These are phyloP conservation scores for Cardamine occulta DNA, from an alignment of 345 rosid species.

Conservation along the genomic window DNA sequence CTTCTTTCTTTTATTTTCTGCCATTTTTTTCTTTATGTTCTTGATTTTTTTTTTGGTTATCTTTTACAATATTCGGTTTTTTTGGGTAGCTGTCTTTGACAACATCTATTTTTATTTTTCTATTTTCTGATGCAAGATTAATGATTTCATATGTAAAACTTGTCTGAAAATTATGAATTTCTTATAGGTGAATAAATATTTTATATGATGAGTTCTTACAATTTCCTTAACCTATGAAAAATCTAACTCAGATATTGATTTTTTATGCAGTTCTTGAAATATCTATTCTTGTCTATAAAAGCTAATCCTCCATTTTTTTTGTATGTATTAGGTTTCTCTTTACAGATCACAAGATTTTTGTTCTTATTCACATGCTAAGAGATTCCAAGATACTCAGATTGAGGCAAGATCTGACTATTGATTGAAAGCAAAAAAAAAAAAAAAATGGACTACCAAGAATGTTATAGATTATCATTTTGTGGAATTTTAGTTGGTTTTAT, in stretches of 20 bases:
- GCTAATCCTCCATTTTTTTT: constrained; percentile 8
- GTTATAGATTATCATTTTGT: constrained; percentile 53
- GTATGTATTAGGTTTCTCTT: constrained; percentile 5
- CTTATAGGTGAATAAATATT: too few relatives aligned
- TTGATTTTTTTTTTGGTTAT: not conserved
- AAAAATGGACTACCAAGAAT: constrained; percentile 42
- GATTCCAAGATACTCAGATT: constrained; percentile 16
- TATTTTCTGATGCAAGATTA: not conserved
- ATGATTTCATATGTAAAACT: not conserved
- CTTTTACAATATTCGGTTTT: not conserved
- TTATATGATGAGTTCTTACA: too few relatives aligned
- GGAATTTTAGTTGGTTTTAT: constrained; percentile 64
- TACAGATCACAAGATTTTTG: constrained; percentile 18
- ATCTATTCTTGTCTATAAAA: not conserved
- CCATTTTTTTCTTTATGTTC: not conserved
- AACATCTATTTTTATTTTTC: not conserved
- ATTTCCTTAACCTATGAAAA: not conserved
- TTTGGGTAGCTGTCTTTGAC: not conserved
- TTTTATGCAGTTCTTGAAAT: constrained; percentile 11
- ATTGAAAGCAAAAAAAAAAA: not conserved
- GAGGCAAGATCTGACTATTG: constrained; percentile 24
- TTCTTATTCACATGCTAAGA: constrained; percentile 4
- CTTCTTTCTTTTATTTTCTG: not conserved
- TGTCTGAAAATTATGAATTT: not conserved
- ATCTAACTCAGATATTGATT: not conserved